Evolutionary conservation across 1,284 basidiomycete species (phyloP).

Genomic region (Rhizoctonia solani): DNA sequence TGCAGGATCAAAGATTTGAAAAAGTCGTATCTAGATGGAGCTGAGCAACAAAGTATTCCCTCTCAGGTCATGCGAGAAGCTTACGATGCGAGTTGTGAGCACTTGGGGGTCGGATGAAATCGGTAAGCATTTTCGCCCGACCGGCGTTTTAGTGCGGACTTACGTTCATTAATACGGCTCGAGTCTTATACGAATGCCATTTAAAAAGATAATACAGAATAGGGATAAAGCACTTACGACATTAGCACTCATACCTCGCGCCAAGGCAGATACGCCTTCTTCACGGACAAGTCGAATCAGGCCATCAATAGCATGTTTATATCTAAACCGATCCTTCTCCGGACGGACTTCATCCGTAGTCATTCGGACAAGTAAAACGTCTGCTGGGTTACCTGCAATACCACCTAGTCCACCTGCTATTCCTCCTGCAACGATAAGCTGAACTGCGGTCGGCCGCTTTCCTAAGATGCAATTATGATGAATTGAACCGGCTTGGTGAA

Average conservation of each 20-base stretch:
- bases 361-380: slow-evolving; percentile 54
- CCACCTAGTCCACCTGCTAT: slow-evolving; percentile 79
- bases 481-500: not conserved
- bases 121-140: not conserved
- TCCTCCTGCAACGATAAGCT: slow-evolving; percentile 66
- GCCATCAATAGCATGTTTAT: slow-evolving; percentile 50
- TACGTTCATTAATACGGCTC: slow-evolving; percentile 56
- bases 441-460: slow-evolving; percentile 53
- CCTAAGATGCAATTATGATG: slow-evolving; percentile 44
- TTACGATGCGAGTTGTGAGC: slow-evolving; percentile 50
- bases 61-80: slow-evolving; percentile 20
- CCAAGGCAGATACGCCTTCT: slow-evolving; percentile 50
- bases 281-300: slow-evolving; percentile 50
- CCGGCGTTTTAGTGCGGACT: slow-evolving; percentile 1
- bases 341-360: slow-evolving; percentile 47
- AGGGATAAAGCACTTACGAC: slow-evolving; percentile 44
- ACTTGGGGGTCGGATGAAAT: slow-evolving; percentile 34
- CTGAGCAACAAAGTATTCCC: not conserved
- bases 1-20: slow-evolving; percentile 54
- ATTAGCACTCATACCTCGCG: slow-evolving; percentile 53
- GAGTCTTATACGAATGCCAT: slow-evolving; percentile 41
- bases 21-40: slow-evolving; percentile 48
- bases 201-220: not conserved
- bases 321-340: slow-evolving; percentile 40
- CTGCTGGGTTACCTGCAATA: slow-evolving; percentile 78